Base-by-base conservation (phyloP, 1,139 yeast genomes). In the Lipomyces yarrowii region DNA sequence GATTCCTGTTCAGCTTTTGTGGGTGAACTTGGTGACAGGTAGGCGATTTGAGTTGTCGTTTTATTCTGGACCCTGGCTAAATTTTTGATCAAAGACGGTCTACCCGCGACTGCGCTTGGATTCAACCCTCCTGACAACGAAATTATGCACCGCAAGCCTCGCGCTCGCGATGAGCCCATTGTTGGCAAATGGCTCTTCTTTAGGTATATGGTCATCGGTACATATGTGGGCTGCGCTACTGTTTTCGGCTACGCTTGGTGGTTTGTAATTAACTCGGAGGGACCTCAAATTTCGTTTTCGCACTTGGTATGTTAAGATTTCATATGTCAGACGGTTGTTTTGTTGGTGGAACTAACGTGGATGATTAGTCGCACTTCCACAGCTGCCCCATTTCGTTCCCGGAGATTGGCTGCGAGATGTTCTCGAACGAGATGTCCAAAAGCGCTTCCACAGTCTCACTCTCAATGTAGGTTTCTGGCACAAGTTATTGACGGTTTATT, bases 211-310 rank as follows among this genome's bases (percentile, higher is more conserved):
- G 74, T 79, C 39, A 76, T 79, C 33, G 82, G 82, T 6, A 69
- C 76, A 0, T 79, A 79, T 70, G 82, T 79, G 55, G 82, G 82
- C 35, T 67, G 71, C 54, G 82, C 81, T 3, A 79, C 82, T 13
- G 82, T 79, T n/a, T 77, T 76, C 65, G 81, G 82, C 15, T 79
- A 79, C 65, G 77, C 76, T 15, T 80, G 82, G 82, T 78, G 78
- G 74, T 80, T 78, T 71, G 64, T 79, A 60, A 71, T 68, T 61
- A 77, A 77, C 65, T 61, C 69, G 7, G 70, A 74, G 37, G 82
- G 82, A 5, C 82, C 82, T 11, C 74, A 74, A 63, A 75, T 79
- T 48, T 60, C 76, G 6, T 79, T 72, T 67, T 30, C 69, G 53
- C 77, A 78, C 67, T 71, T 79, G 48, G 55, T 52, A 52, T 13